Evolutionary conservation across 2,329 filamentous ascomycete genomes (phyloP), one percentile per base, ranked within the genome.

Genomic region (Phoma sp.): DNA sequence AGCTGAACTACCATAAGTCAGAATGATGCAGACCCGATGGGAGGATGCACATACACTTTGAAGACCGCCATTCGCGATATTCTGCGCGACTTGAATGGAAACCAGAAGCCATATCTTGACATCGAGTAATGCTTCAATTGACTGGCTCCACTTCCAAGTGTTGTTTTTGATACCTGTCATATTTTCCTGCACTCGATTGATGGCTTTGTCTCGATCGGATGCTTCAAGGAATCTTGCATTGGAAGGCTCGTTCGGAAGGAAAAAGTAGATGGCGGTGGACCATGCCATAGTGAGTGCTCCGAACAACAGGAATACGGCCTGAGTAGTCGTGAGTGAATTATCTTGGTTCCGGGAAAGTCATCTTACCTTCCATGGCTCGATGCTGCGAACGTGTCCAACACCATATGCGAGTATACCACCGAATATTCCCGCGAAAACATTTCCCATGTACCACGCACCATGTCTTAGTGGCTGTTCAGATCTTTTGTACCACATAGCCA

Each of bases 401-500:
- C 79, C 84, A 49, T 84, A 87, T 0, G 82, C 81, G 0, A 84
- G 65, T 1, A 84, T 60, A 0, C 83, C 83, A 37, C 84, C 84
- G 0, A 84, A 77, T 0, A 84, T 82, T 40, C 85, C 83, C 0
- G 84, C 55, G n/a, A 48, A 35, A 9, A 55, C 84, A 45, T 85
- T 85, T 33, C 82, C 83, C 0, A 80, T 80, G 35, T 60, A 64
- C 59, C 59, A 62, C 4, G 55, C 48, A 10, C 58, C 59, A 7
- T 57, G 84, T 1, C 85, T 76, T 5, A 83, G 76, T 0, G 86
- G 85, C 61, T 88, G 86, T 61, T 89, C 82, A 7, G 78, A 76
- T 9, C 84, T 77, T 0, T 84, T 86, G 59, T 86, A 84, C 80
- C 83, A 89, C 84, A 87, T 87, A 9, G 79, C 80, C 0, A 85